Evolutionary conservation across 129 eudicot genomes (phyloP).

Genomic region (Flaveria brownii): DNA sequence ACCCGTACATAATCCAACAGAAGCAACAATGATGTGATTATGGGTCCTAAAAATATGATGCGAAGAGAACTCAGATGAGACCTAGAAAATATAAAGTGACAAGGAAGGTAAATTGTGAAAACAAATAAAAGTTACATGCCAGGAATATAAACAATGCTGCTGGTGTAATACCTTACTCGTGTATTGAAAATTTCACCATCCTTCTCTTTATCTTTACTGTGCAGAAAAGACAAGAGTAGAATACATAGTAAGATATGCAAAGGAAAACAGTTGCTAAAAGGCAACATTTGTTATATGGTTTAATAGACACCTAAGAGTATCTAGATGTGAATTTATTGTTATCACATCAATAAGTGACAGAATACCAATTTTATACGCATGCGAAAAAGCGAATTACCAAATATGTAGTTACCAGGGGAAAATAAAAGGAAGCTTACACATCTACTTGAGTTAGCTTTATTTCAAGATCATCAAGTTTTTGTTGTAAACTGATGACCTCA

Average conservation of each 20-base stretch:
- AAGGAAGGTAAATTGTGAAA: not conserved
- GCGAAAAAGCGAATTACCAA: too few relatives aligned
- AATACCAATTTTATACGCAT: not conserved
- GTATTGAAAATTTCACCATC: conserved; percentile 39
- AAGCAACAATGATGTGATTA: not conserved
- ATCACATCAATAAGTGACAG: too few relatives aligned
- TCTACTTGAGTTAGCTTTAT: conserved; percentile 42
- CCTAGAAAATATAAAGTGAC: not conserved
- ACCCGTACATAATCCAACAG: too few relatives aligned
- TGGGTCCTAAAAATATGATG: not conserved
- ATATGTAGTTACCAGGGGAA: not conserved
- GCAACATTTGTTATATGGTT: not conserved
- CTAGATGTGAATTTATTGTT: too few relatives aligned
- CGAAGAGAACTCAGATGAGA: not conserved
- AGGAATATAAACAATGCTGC: conserved; percentile 1
- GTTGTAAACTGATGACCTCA: conserved; percentile 50
- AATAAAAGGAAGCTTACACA: conserved; percentile 45
- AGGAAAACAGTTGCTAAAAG: conserved; percentile 4
- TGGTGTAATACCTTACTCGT: conserved; percentile 49
- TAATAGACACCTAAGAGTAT: not conserved
- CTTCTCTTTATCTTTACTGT: conserved; percentile 64
- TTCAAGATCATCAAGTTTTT: conserved; percentile 65
- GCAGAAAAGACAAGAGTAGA: conserved; percentile 19
- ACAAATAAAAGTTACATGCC: not conserved
- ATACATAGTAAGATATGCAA: not conserved